phyloP scores from a whole-genome alignment of 1,284 basidiomycete species.

The Fomitopsis schrenkii region DNA sequence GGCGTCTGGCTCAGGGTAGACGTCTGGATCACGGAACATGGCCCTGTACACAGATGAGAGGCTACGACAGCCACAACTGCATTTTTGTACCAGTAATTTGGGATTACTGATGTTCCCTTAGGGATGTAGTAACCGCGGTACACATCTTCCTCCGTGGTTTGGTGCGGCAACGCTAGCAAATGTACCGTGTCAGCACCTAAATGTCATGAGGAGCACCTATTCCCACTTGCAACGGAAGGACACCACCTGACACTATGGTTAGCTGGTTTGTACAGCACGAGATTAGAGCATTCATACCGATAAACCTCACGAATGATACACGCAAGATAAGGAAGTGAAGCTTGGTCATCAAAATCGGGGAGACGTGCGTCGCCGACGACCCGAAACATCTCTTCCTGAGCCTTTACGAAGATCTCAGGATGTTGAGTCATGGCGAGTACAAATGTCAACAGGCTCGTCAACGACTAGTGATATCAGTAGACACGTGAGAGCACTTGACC shows the following conservation, averaged over 20 bases:
- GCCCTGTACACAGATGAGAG: conserved; percentile 12
- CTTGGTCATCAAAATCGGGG: conserved; percentile 26
- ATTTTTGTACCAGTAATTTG: conserved; percentile 13
- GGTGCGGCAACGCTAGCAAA: conserved; percentile 15
- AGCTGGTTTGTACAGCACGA: conserved; percentile 9
- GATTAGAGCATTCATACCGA: conserved; percentile 5
- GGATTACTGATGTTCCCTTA: conserved; percentile 17
- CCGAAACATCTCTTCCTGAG: conserved; percentile 30
- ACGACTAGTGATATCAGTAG: conserved; percentile 7
- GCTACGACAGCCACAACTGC: not conserved
- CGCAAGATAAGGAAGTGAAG: conserved; percentile 26
- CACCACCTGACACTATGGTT: not conserved
- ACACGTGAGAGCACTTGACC: not conserved
- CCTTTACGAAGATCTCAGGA: conserved; percentile 27
- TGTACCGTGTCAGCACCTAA: not conserved
- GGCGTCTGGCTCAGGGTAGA: conserved; percentile 17
- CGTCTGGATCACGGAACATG: conserved; percentile 9
- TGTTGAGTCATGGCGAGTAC: conserved; percentile 28
- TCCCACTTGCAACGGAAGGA: not conserved
- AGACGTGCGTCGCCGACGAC: conserved; percentile 26
- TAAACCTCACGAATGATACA: conserved; percentile 28
- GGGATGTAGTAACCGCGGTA: conserved; percentile 20
- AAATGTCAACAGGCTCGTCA: conserved; percentile 11
- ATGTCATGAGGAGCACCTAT: not conserved
- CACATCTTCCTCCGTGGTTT: conserved; percentile 14